phyloP scores from a whole-genome alignment of 2,329 filamentous ascomycete species.

The Penicillium frequentans region DNA sequence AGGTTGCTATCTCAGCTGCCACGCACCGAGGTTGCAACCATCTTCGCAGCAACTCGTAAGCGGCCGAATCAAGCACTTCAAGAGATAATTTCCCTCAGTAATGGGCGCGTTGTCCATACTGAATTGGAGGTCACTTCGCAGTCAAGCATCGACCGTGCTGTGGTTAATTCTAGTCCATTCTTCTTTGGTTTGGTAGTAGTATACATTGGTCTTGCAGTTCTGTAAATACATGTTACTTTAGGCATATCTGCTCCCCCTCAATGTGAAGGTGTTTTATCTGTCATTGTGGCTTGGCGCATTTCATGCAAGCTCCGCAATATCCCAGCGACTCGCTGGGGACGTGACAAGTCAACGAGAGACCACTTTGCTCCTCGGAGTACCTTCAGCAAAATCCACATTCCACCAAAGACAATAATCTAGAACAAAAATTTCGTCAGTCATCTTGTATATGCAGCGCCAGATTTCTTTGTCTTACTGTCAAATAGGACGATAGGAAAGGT shows the following conservation, averaged over 20 bases:
- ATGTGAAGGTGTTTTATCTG: background rate
- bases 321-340: background rate
- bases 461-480: slow-evolving; percentile 33
- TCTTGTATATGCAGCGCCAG: background rate
- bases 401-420: background rate
- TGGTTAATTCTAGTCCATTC: too few relatives aligned
- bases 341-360: slow-evolving; percentile 1
- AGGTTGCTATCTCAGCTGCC: too few relatives aligned
- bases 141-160: too few relatives aligned
- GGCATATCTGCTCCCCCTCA: background rate
- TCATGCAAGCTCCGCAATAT: background rate
- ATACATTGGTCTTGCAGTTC: too few relatives aligned
- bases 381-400: background rate
- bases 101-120: too few relatives aligned
- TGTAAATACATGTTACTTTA: background rate
- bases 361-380: background rate
- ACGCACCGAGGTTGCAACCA: too few relatives aligned
- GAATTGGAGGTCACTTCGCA: too few relatives aligned
- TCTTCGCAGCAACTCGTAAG: too few relatives aligned
- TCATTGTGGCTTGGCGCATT: background rate
- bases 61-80: too few relatives aligned
- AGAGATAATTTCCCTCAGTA: too few relatives aligned
- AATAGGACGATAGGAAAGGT: slow-evolving; percentile 41
- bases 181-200: too few relatives aligned
- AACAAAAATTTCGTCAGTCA: background rate